Percentiles rank a stretch among this genome's conserved stretches.
Evolutionary conservation across 352 stramenopile species (phyloP).

Genomic region (Aphanomyces stellatus): DNA sequence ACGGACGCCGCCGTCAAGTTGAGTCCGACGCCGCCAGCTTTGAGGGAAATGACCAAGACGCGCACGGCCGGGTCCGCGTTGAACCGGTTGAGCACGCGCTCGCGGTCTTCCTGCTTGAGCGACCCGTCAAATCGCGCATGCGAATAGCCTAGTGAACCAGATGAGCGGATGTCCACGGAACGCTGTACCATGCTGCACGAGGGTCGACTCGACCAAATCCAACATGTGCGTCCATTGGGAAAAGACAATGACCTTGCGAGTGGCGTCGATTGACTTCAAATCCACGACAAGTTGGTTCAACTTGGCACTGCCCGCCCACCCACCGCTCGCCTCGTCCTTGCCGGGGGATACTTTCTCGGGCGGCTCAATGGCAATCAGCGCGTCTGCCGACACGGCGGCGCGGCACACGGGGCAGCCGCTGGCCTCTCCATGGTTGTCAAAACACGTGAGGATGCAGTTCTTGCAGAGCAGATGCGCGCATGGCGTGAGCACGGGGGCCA

Average conservation of each 20-base stretch:
- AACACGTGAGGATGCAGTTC: conserved; percentile 53
- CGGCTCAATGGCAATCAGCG: conserved; percentile 39
- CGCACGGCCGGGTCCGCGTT: conserved; percentile 38
- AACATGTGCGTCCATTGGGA: conserved; percentile 88
- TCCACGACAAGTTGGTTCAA: conserved; percentile 56
- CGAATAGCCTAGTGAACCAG: conserved; percentile 25
- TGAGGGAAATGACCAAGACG: conserved; percentile 83
- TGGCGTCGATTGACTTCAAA: conserved; percentile 45
- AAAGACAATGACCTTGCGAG: conserved; percentile 84
- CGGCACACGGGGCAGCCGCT: conserved; percentile 72
- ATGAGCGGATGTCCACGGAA: no score
- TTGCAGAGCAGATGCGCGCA: conserved; percentile 83
- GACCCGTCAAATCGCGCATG: conserved; percentile 67
- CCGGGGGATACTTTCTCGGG: not conserved
- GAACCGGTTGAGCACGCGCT: conserved; percentile 63
- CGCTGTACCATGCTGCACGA: conserved; percentile 33
- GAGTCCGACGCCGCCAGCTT: conserved; percentile 84
- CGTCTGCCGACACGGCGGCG: conserved; percentile 42
- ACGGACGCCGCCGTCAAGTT: conserved; percentile 85
- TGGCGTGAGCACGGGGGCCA: conserved; percentile 61
- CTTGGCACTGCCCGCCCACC: conserved; percentile 38
- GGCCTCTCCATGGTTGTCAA: conserved; percentile 31
- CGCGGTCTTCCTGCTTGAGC: conserved; percentile 56
- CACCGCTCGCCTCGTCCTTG: not conserved
- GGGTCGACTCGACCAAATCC: conserved; percentile 57